Evolutionary conservation across 495 filamentous ascomycete genomes (phyloP).

Genomic region (Talaromyces proteolyticus): DNA sequence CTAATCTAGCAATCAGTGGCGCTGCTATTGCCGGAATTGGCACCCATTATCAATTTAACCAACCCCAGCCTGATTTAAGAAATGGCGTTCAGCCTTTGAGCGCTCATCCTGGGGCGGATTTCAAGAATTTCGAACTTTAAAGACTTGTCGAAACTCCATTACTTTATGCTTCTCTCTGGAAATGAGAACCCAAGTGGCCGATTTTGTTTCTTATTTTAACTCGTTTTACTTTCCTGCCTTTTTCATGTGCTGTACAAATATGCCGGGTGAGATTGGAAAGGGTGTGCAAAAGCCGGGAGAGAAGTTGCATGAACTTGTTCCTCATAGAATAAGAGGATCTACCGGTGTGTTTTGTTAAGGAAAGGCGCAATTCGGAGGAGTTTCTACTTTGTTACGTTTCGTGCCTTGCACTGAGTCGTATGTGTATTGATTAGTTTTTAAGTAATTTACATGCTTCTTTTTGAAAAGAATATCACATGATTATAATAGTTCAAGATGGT

Average conservation of each 20-base stretch:
- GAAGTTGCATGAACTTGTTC: not conserved
- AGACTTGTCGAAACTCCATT: not conserved
- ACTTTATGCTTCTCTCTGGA: not conserved
- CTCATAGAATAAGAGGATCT: conserved; percentile 2
- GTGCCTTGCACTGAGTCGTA: conserved; percentile 4
- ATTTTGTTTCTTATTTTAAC: conserved; percentile 18
- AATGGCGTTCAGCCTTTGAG: conserved; percentile 60
- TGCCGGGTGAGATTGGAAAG: conserved; percentile 3
- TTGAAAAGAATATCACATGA: conserved; percentile 10
- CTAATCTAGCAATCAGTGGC: conserved; percentile 45
- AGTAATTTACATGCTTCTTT: conserved; percentile 11
- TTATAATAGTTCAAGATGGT: not conserved
- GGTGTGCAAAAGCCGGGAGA: not conserved
- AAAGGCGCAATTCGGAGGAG: conserved; percentile 6
- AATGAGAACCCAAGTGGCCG: not conserved
- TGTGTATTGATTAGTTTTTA: conserved; percentile 13
- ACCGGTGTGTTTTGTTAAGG: conserved; percentile 3
- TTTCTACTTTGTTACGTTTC: not conserved
- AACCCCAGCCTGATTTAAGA: conserved; percentile 30
- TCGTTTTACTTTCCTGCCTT: conserved; percentile 15
- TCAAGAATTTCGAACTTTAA: conserved; percentile 44
- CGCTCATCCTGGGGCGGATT: conserved; percentile 47
- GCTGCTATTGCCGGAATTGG: conserved; percentile 38
- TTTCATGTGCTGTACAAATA: conserved; percentile 9
- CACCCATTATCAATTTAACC: conserved; percentile 59